Conservation (phyloP, 768 basidiomycete genomes). For the Tricholoma bakamatsutake region DNA sequence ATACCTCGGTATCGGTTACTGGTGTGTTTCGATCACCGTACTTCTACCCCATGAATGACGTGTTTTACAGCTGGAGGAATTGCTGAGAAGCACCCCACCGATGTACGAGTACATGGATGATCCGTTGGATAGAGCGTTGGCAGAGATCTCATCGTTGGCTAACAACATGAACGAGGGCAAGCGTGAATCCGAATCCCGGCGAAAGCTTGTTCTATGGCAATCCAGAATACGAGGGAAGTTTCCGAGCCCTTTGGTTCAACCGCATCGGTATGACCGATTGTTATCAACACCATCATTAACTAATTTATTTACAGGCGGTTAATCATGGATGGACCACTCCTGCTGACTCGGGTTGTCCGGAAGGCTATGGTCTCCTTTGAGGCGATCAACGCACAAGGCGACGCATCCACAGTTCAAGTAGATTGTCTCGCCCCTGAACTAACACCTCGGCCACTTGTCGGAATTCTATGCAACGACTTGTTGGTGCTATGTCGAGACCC, state of each 20-base stretch:
- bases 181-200: constrained; percentile 87
- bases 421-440: constrained; percentile 86
- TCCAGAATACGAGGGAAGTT: constrained; percentile 84
- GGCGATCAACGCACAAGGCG: constrained; percentile 69
- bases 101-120: constrained; percentile 70
- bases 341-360: constrained; percentile 86
- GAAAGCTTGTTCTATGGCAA: constrained; percentile 90
- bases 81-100: constrained; percentile 82
- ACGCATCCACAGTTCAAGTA: constrained; percentile 78
- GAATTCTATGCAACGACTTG: constrained; percentile 89
- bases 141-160: constrained; percentile 84
- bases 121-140: constrained; percentile 77
- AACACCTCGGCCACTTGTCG: constrained; percentile 72
- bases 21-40: constrained; percentile 39
- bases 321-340: constrained; percentile 85
- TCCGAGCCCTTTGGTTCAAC: constrained; percentile 96
- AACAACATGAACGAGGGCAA: constrained; percentile 99
- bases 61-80: constrained; percentile 67
- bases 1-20: constrained; percentile 95
- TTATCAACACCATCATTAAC: constrained; percentile 5
- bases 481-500: constrained; percentile 89
- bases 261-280: constrained; percentile 68
- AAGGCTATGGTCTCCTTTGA: constrained; percentile 81
- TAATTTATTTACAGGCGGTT: constrained; percentile 53
- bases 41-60: constrained; percentile 7